phyloP scores from a whole-genome alignment of 208 protist species.

The Trypanosoma rangeli region DNA sequence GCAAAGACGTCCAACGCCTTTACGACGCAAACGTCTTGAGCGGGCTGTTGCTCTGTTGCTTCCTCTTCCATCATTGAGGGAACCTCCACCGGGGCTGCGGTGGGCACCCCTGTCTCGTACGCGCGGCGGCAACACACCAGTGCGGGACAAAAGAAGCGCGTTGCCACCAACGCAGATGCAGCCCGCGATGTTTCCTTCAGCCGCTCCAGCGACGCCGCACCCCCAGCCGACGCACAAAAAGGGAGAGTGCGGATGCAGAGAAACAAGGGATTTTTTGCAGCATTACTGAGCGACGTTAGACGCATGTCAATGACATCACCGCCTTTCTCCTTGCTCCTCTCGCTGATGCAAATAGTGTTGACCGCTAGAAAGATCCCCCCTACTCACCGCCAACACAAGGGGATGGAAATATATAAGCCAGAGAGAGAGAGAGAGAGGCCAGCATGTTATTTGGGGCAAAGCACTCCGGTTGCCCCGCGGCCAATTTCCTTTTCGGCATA shows the following conservation, averaged over 20 bases:
- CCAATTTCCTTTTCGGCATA: no score
- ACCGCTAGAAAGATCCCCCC: no score
- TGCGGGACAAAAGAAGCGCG: neutral
- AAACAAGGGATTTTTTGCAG: neutral
- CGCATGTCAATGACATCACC: constrained; percentile 9
- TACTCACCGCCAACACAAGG: no score
- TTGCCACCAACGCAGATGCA: neutral
- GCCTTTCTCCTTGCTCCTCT: neutral
- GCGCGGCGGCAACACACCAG: constrained; percentile 1
- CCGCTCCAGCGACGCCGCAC: neutral
- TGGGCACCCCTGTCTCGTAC: neutral
- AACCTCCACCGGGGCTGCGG: neutral
- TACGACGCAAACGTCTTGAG: constrained; percentile 21
- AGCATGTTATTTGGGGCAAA: neutral
- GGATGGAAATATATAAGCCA: neutral
- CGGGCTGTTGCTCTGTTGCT: neutral
- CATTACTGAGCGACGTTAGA: neutral
- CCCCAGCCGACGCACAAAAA: neutral
- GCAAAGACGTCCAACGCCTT: constrained; percentile 28
- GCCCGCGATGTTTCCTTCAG: neutral
- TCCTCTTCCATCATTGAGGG: neutral
- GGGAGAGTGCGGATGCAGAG: neutral
- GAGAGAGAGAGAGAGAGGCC: neutral
- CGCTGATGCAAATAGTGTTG: no score
- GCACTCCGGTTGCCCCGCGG: neutral